Base-by-base conservation (phyloP, 495 filamentous ascomycete species). In the Xylaria curta region DNA sequence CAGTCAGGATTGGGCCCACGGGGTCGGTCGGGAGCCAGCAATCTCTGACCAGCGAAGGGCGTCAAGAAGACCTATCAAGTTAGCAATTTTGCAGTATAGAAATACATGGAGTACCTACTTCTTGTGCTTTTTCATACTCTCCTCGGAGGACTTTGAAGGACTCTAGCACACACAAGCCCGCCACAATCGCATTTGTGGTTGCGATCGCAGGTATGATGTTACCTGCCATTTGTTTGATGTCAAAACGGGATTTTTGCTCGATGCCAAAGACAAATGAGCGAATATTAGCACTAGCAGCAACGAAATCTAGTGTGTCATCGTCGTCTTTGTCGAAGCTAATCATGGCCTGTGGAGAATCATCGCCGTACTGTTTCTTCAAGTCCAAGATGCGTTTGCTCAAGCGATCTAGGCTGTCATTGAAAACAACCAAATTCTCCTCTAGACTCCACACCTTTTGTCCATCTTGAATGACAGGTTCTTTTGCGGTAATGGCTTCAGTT, bases 131-230 rank as follows among this genome's bases (percentile, higher is more conserved):
- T 49, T 84, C 78, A 44, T 92, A 88, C 60, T 97, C 91, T 33
- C 90, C 87, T 70, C 88, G 89, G 67, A 99, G 83, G 46, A 98
- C 92, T 80, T 97, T 98, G 84, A 97, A 94, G 1, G 94, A 90
- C 80, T 99, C 92, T 8, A 99, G 83, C 4, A 98, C 96, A 78
- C 94, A 98, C 31, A 99, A 86, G 17, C 93, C 91, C 15, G 96
- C 96, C 5, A 95, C 96, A 81, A 98, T 97, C 15, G 97, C 96
- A 79, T 99, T 99, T 0, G 96, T 98, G 0, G 96, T 99, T 1
- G 96, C 96, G 79, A 99, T 99, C 3, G 96, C 97, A 0, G 96
- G 96, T 68, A 99, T 98, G 76, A 99, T 99, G 76, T 98, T 98
- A 64, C 96, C 96, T 31, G 96, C 96, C 94, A 98, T 99, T 82